These are phyloP conservation scores for Sarcomyxa edulis DNA, from an alignment of 768 basidiomycete genomes.

Conservation along the genomic window DNA sequence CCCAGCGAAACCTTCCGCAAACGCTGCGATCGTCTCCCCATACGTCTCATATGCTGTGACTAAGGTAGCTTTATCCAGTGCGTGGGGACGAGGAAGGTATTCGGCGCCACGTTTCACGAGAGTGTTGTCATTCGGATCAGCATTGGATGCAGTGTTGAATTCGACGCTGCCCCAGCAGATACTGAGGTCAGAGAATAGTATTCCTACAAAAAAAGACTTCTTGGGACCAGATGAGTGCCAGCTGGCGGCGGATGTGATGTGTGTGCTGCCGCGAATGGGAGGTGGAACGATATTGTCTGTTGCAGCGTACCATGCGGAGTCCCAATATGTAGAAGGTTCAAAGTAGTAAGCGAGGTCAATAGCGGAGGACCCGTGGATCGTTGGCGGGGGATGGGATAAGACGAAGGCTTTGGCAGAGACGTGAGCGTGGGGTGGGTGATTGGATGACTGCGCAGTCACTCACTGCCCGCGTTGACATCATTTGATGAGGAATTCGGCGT, in stretches of 20 bases:
- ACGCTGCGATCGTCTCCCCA: conserved; percentile 42
- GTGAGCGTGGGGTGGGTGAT: too few relatives aligned
- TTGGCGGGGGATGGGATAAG: conserved; percentile 28
- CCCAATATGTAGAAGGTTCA: conserved; percentile 34
- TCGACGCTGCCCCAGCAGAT: conserved; percentile 42
- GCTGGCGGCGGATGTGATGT: conserved; percentile 21
- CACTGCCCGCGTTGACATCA: neutral
- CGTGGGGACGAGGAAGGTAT: conserved; percentile 32
- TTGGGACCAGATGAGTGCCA: conserved; percentile 22
- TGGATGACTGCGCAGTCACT: too few relatives aligned
- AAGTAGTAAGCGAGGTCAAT: conserved; percentile 42
- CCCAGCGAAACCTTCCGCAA: conserved; percentile 39
- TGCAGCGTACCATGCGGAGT: conserved; percentile 34
- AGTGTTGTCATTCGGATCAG: conserved; percentile 23
- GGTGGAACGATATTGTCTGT: conserved; percentile 27
- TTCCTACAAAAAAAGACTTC: conserved; percentile 28
- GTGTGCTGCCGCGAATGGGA: conserved; percentile 16
- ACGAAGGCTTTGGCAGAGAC: conserved; percentile 14
- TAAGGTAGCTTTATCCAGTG: conserved; percentile 28
- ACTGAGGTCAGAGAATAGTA: conserved; percentile 45
- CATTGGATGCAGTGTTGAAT: conserved; percentile 23
- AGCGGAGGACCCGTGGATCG: conserved; percentile 27
- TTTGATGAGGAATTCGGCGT: too few relatives aligned
- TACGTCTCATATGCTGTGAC: conserved; percentile 40
- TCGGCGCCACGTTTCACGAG: conserved; percentile 27